These are phyloP conservation scores for Neckera pumila DNA, from an alignment of 225 moss, liverwort and hornwort species.

Conservation along the genomic window DNA sequence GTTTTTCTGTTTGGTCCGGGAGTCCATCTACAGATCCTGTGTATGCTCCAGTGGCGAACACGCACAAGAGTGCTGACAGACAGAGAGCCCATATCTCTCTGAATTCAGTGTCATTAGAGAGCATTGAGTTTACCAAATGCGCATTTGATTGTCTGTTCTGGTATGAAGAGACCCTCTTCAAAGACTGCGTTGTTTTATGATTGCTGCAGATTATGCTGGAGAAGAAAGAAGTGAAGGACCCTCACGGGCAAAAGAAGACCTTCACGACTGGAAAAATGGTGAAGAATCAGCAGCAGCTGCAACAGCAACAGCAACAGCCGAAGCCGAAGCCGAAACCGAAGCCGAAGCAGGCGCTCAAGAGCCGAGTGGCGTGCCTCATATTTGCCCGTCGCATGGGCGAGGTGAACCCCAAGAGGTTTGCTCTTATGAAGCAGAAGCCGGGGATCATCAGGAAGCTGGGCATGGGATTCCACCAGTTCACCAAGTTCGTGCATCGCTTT, in stretches of 20 bases:
- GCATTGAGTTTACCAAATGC: not conserved
- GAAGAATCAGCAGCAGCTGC: constrained; percentile 8
- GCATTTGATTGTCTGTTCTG: too few species aligned
- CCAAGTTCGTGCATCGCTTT: constrained; percentile 73
- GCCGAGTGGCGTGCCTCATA: constrained; percentile 75
- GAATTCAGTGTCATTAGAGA: not conserved
- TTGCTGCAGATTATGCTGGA: constrained; percentile 17
- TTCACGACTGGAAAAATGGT: constrained; percentile 25
- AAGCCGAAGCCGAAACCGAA: not conserved
- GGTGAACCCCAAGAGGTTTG: constrained; percentile 33
- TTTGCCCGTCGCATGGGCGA: constrained; percentile 81
- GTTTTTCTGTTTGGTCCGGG: not conserved
- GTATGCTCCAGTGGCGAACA: not conserved
- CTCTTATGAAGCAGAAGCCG: constrained; percentile 21
- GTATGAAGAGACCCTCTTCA: too few species aligned
- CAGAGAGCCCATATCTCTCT: not conserved
- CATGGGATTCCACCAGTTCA: constrained; percentile 41
- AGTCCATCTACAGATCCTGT: not conserved
- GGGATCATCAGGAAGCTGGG: constrained; percentile 19
- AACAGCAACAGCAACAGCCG: not conserved
- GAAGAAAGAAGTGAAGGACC: constrained; percentile 26
- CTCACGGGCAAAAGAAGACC: constrained; percentile 19
- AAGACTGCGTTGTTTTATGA: not conserved
- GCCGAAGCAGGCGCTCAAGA: constrained; percentile 45
- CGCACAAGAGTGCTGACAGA: not conserved